phyloP scores from a whole-genome alignment of 2,329 filamentous ascomycete genomes.

The Hypoxylon sp. region DNA sequence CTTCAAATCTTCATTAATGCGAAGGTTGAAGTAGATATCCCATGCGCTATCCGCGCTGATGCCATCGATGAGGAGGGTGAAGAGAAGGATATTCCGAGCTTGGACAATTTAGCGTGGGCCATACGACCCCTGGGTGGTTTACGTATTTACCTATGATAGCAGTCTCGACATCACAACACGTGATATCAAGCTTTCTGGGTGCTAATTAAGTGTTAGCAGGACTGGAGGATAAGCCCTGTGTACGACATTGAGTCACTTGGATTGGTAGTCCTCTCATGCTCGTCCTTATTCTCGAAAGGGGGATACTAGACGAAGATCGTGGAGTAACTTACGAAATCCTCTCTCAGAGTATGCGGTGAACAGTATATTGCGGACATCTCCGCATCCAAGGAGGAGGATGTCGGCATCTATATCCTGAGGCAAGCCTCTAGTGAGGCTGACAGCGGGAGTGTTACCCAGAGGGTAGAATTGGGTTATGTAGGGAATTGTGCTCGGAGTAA shows the following conservation, averaged over 20 bases:
- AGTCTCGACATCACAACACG: conserved; percentile 67
- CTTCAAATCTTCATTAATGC: conserved; percentile 57
- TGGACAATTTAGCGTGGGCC: conserved; percentile 17
- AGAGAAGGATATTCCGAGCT: conserved; percentile 69
- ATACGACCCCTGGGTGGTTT: not conserved
- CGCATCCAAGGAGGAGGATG: conserved; percentile 68
- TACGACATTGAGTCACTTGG: too few relatives aligned
- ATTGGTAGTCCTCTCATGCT: not conserved
- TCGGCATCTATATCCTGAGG: conserved; percentile 64
- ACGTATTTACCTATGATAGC: conserved; percentile 66
- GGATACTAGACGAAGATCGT: not conserved
- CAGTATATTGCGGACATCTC: conserved; percentile 69
- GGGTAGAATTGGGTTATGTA: conserved; percentile 26
- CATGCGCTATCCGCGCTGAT: conserved; percentile 56
- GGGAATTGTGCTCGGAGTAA: conserved; percentile 18
- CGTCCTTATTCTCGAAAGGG: not conserved
- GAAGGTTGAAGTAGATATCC: conserved; percentile 69
- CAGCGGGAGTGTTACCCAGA: conserved; percentile 36
- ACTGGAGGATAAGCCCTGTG: too few relatives aligned
- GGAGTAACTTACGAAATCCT: conserved; percentile 53
- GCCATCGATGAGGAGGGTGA: conserved; percentile 64
- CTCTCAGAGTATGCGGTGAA: conserved; percentile 64
- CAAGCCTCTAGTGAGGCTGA: conserved; percentile 51
- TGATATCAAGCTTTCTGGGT: conserved; percentile 64
- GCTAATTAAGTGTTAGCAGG: conserved; percentile 51